Evolutionary conservation across 2,329 filamentous ascomycete species (phyloP).

Genomic region (Aspergillus aculeatus): DNA sequence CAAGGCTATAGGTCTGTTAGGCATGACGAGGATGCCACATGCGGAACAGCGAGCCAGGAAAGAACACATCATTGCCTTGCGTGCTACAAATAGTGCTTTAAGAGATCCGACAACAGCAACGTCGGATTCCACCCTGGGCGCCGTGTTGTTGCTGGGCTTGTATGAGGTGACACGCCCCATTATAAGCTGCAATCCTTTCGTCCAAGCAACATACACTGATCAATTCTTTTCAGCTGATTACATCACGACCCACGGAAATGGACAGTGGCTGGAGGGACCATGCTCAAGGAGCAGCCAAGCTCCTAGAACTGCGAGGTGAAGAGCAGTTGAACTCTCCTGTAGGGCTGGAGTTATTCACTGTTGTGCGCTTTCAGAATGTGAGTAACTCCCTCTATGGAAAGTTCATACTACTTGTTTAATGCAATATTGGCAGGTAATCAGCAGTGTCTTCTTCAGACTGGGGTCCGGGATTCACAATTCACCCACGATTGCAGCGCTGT

Average conservation of each 20-base stretch:
- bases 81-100: conserved; percentile 9
- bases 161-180: conserved; percentile 6
- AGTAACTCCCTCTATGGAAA: background rate
- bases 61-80: conserved; percentile 9
- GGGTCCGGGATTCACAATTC: background rate
- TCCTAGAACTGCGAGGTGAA: conserved; percentile 10
- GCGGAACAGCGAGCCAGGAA: conserved; percentile 5
- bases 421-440: background rate
- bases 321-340: conserved; percentile 7
- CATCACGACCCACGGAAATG: conserved; percentile 8
- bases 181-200: background rate
- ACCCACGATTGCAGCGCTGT: conserved; percentile 1
- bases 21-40: conserved; percentile 8
- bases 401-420: background rate
- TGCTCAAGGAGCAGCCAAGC: conserved; percentile 6
- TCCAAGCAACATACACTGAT: conserved; percentile 1
- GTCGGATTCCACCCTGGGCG: conserved; percentile 9
- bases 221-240: background rate
- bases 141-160: conserved; percentile 11
- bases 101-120: conserved; percentile 4
- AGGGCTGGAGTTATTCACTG: conserved; percentile 12
- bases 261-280: conserved; percentile 9
- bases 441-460: conserved; percentile 5
- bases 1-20: conserved; percentile 11
- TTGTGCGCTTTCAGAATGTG: conserved; percentile 10